Evolutionary conservation across 352 stramenopile species (phyloP), one percentile per base, ranked within the genome.

Genomic region (Phytophthora quininea): DNA sequence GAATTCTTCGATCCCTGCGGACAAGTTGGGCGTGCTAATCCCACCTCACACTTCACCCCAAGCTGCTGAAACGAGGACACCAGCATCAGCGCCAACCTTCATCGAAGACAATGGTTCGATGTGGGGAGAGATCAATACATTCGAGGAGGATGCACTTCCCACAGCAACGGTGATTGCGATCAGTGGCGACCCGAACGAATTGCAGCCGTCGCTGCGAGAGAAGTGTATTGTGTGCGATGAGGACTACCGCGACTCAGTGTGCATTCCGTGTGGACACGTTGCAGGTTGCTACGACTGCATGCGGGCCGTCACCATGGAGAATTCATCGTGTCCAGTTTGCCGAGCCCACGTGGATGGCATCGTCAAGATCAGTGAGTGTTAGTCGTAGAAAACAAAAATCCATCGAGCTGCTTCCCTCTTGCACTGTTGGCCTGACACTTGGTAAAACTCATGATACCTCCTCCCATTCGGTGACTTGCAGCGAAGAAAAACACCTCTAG

Each of bases 241-340:
- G 43, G 73, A 78, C 10, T 30, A 62, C 19, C 72, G 82, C 0
- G 73, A 88, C 45, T 79, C 80, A 6, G 75, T 89, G 45, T 88
- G 80, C 57, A 80, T 91, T 27, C 82, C 82, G 14, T 91, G 80
- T 30, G 80, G 82, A 1, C 82, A 91, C 58, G 68, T 88, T 38
- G 77, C 80, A 3, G 77, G 76, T n/a, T 91, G 82, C 67, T 74
- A 76, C 52, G 42, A 59, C 7, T 89, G 82, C 47, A 83, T 89
- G 53, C 35, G 58, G 49, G 50, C 49, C 5, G 69, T 83, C 27
- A 81, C 71, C 24, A 61, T 69, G 1, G 58, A 68, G 35, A 64
- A 45, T 8, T 61, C 56, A 19, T 69, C 53, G 38, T 91, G 82
- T 52, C 80, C 80, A 30, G 82, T 89, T 30, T 91, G 82, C 50